Conservation (phyloP, 176 grass and related monocot species). For the Echinochloa phyllopogon region DNA sequence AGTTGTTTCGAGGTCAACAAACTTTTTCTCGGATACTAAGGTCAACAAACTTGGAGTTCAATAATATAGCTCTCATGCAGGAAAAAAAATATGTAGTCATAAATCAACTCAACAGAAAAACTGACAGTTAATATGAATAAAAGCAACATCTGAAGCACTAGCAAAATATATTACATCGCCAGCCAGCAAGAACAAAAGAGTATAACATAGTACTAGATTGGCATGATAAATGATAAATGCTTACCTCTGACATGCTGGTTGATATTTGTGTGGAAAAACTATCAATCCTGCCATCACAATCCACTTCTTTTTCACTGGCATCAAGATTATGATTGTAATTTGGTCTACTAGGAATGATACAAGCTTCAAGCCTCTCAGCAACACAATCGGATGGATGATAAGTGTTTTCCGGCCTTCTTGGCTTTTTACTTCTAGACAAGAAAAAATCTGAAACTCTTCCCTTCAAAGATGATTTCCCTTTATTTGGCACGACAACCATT, state of each 20-base stretch:
- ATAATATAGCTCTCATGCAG: not conserved
- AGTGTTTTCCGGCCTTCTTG: constrained; percentile 41
- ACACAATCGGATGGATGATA: constrained; percentile 28
- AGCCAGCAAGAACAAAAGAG: not conserved
- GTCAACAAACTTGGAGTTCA: not conserved
- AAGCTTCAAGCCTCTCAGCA: constrained; percentile 33
- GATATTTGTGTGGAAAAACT: constrained; percentile 30
- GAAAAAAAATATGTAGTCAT: constrained; percentile 1
- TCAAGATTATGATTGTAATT: constrained; percentile 11
- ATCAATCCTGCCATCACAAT: constrained; percentile 12
- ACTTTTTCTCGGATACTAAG: not conserved
- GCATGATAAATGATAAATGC: not conserved
- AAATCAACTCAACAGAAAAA: not conserved
- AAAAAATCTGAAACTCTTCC: constrained; percentile 83
- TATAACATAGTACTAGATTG: not conserved
- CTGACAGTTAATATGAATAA: not conserved
- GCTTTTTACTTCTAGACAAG: constrained; percentile 69
- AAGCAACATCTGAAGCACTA: not conserved
- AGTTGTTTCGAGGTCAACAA: constrained; percentile 10
- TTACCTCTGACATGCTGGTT: constrained; percentile 45
- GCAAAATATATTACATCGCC: not conserved
- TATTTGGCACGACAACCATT: constrained; percentile 42
- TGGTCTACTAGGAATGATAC: constrained; percentile 11
- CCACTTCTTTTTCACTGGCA: constrained; percentile 2
- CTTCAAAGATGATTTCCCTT: constrained; percentile 65